Percentiles rank a stretch among this genome's conserved stretches.
Evolutionary conservation across 2,329 filamentous ascomycete species (phyloP).

Genomic region (Calycina herbarum): DNA sequence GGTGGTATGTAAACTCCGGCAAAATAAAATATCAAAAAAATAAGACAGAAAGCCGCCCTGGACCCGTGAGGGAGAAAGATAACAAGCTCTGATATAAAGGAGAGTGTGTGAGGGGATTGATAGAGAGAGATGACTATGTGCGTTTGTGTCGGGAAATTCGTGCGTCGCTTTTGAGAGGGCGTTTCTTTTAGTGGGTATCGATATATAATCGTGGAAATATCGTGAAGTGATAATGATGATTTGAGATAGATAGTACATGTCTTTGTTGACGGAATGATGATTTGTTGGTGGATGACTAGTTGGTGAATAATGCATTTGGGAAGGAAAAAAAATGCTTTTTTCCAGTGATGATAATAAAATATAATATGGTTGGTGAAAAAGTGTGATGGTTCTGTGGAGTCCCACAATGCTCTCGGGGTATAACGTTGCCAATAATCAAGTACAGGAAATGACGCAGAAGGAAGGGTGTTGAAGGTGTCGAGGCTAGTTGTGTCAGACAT

Average conservation of each 20-base stretch:
- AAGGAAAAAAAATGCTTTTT: not conserved
- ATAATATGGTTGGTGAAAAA: slow-evolving; percentile 17
- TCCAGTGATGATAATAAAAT: slow-evolving; percentile 5
- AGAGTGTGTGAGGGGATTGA: slow-evolving; percentile 13
- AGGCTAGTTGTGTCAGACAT: slow-evolving; percentile 6
- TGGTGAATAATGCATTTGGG: not conserved
- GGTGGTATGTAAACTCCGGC: not conserved
- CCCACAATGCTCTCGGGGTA: slow-evolving; percentile 29
- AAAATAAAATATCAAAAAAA: not conserved
- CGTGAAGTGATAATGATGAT: slow-evolving; percentile 16
- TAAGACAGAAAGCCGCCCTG: not conserved
- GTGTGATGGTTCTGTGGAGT: slow-evolving; percentile 28
- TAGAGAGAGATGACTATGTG: slow-evolving; percentile 24
- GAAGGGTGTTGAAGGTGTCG: slow-evolving; percentile 12
- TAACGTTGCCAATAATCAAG: slow-evolving; percentile 27
- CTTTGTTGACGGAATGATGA: not conserved
- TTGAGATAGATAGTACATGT: slow-evolving; percentile 6
- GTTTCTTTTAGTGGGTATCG: slow-evolving; percentile 14
- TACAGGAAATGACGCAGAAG: slow-evolving; percentile 28
- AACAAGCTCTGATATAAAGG: not conserved
- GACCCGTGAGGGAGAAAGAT: not conserved
- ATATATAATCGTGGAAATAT: slow-evolving; percentile 27
- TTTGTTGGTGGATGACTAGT: not conserved
- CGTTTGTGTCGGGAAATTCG: slow-evolving; percentile 20
- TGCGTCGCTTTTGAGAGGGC: slow-evolving; percentile 8